Conservation (phyloP, 208 protist species). For the Trypanosoma scelopori region DNA sequence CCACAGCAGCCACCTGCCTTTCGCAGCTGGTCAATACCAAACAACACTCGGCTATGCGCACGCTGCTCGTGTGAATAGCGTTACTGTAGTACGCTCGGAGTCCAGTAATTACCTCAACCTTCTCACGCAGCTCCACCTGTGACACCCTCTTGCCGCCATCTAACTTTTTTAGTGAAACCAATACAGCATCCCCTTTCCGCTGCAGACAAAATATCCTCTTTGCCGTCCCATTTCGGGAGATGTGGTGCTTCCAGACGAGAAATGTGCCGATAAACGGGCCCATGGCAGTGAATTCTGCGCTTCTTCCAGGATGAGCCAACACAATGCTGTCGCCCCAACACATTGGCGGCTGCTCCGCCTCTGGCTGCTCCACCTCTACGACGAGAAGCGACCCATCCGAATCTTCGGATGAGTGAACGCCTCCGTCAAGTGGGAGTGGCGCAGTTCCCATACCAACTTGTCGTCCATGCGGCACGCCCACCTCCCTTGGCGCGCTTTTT, state of each 20-base stretch:
- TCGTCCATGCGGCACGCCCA: background rate
- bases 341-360: background rate
- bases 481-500: background rate
- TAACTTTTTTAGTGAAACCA: conserved; percentile 26
- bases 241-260: conserved; percentile 61
- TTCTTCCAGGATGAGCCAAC: background rate
- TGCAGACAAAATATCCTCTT: conserved; percentile 38
- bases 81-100: conserved; percentile 47
- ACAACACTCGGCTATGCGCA: conserved; percentile 47
- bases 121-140: conserved; percentile 35
- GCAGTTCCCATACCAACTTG: background rate
- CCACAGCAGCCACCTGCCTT: conserved; percentile 47
- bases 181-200: conserved; percentile 13
- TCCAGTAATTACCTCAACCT: conserved; percentile 46
- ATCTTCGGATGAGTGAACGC: conserved; percentile 10
- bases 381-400: conserved; percentile 17
- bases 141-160: conserved; percentile 18
- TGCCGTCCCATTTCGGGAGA: conserved; percentile 46
- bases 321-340: conserved; percentile 11
- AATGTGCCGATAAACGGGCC: conserved; percentile 24
- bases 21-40: conserved; percentile 49
- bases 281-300: background rate
- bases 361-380: conserved; percentile 17
- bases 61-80: conserved; percentile 46
- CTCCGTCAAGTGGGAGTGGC: background rate